phyloP scores from a whole-genome alignment of 2,329 filamentous ascomycete genomes.

The Stagonosporopsis cucurbitacearum region DNA sequence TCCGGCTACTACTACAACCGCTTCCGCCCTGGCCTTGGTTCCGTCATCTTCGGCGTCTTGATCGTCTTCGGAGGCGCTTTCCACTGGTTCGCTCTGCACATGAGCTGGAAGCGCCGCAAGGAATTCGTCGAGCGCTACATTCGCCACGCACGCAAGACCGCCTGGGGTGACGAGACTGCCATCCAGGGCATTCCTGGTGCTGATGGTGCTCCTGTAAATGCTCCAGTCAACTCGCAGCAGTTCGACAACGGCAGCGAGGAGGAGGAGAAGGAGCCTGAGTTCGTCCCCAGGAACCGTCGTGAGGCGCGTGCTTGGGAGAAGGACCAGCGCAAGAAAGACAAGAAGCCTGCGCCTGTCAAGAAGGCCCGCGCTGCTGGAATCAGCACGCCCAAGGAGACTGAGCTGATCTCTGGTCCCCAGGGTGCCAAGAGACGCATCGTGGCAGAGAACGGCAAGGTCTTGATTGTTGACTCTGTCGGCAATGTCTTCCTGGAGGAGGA shows the following conservation, averaged over 20 bases:
- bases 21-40: conserved; percentile 87
- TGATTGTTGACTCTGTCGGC: conserved; percentile 89
- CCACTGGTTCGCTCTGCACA: conserved; percentile 84
- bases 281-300: conserved; percentile 75
- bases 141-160: conserved; percentile 82
- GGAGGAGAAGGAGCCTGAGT: conserved; percentile 57
- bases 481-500: conserved; percentile 95
- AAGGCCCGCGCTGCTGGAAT: conserved; percentile 60
- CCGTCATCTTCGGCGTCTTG: conserved; percentile 82
- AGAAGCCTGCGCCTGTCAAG: conserved; percentile 59
- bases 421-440: conserved; percentile 86
- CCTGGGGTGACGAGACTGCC: conserved; percentile 83
- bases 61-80: conserved; percentile 81
- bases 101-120: conserved; percentile 86
- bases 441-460: conserved; percentile 92
- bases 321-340: conserved; percentile 72
- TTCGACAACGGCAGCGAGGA: conserved; percentile 30
- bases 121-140: conserved; percentile 94
- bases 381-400: conserved; percentile 63
- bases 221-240: conserved; percentile 38
- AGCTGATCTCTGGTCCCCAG: conserved; percentile 64
- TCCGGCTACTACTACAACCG: conserved; percentile 98
- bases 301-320: conserved; percentile 89
- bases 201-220: conserved; percentile 50
- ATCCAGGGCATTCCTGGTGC: conserved; percentile 70